Evolutionary conservation across 1,284 basidiomycete genomes (phyloP).

Genomic region (Heterobasidion irregulare): DNA sequence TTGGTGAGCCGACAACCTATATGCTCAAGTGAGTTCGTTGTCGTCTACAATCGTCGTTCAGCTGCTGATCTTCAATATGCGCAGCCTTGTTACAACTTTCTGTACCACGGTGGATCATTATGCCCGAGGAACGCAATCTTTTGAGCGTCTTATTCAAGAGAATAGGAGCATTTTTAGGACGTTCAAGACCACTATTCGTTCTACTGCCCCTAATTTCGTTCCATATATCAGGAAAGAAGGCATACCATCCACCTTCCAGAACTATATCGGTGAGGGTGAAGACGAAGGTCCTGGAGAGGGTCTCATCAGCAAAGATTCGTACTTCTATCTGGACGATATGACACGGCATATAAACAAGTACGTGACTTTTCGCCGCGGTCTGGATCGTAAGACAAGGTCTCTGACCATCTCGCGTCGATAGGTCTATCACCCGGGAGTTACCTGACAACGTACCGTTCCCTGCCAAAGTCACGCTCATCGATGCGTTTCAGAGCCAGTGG

Average conservation of each 20-base stretch:
- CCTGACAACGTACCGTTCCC: conserved; percentile 25
- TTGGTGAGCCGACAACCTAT: conserved; percentile 34
- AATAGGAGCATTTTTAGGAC: conserved; percentile 23
- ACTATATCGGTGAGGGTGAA: neutral
- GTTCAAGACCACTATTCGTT: conserved; percentile 27
- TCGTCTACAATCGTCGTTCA: no score
- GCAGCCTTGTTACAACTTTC: conserved; percentile 32
- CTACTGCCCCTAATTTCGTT: conserved; percentile 31
- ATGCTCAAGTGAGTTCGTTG: conserved; percentile 23
- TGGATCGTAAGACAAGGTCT: neutral
- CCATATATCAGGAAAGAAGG: neutral
- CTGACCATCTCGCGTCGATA: neutral
- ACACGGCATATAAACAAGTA: conserved; percentile 24
- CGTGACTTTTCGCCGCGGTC: neutral
- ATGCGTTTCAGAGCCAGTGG: conserved; percentile 26
- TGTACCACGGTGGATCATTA: conserved; percentile 26
- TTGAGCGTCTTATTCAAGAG: conserved; percentile 26
- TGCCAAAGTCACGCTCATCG: conserved; percentile 20
- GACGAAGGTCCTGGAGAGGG: neutral
- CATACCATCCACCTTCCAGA: neutral
- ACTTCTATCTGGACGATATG: conserved; percentile 22
- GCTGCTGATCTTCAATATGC: no score
- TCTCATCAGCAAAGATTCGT: neutral
- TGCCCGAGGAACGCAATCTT: conserved; percentile 25
- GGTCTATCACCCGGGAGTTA: conserved; percentile 25